Evolutionary conservation across 352 stramenopile species (phyloP).

Genomic region (Pythium phragmiticola): DNA sequence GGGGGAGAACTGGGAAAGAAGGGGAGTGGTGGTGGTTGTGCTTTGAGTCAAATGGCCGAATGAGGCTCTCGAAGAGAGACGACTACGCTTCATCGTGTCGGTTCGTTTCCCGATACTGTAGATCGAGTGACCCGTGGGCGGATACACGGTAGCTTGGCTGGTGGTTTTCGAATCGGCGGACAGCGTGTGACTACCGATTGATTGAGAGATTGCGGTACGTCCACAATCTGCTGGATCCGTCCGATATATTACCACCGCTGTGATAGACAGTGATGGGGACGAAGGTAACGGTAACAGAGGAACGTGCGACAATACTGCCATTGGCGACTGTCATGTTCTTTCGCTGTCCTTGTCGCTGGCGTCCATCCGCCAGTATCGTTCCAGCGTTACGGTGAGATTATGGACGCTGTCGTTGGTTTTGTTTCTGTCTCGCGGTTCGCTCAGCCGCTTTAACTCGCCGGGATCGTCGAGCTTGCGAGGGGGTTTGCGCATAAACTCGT

Average conservation of each 20-base stretch:
- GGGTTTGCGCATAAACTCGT: slow-evolving; percentile 6
- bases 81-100: too few relatives aligned
- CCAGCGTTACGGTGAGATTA: slow-evolving; percentile 8
- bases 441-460: background rate
- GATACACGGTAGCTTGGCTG: too few relatives aligned
- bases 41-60: background rate
- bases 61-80: background rate
- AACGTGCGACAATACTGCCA: background rate
- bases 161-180: too few relatives aligned
- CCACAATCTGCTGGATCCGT: too few relatives aligned
- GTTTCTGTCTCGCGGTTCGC: slow-evolving; percentile 5
- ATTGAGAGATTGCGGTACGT: too few relatives aligned
- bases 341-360: background rate
- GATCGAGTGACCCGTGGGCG: background rate
- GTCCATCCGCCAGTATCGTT: slow-evolving; percentile 5
- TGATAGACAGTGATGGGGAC: too few relatives aligned
- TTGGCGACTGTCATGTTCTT: background rate
- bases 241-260: too few relatives aligned
- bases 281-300: too few relatives aligned
- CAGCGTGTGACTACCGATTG: too few relatives aligned
- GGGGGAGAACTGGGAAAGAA: background rate
- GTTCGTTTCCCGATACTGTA: too few relatives aligned
- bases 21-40: background rate
- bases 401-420: background rate
- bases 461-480: slow-evolving; percentile 3